Base-by-base conservation (phyloP, 352 stramenopile genomes). In the Phytophthora sojae region DNA sequence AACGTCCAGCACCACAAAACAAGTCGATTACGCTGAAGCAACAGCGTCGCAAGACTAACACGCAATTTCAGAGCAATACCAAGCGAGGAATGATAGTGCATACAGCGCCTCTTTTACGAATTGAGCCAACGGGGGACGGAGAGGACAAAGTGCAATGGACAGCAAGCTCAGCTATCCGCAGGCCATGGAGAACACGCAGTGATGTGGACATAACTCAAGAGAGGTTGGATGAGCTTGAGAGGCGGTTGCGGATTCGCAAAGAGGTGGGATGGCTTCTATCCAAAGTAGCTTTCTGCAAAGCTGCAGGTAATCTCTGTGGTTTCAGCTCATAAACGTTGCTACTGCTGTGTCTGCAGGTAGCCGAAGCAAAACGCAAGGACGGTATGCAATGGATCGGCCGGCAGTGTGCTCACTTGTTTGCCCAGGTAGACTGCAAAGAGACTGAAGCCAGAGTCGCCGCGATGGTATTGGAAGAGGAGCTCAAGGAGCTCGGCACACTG, bases 371-470 rank as follows among this genome's bases (percentile, higher is more conserved):
- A 25, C 69, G 75, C 19, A 89, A 86, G 51, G 71, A 84, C 7
- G 67, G 66, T 9, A 86, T 89, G 79, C 59, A 79, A 32, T 88
- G 75, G 80, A 90, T 92, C 47, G 79, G 77, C 0, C 65, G 76
- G 5, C 82, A 90, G 56, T 92, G 84, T 23, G 82, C 79, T 17
- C 80, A 88, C 56, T 64, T 92, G 72, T 89, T 89, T 52, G 80
- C 71, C 15, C 84, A 90, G 35, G 63, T 92, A 4, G 84, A 89
- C 56, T 82, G 79, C 56, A 86, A 86, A 57, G 84, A 90, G 54
- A 80, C 69, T 0, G 80, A 88, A 52, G 74, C 79, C 5, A 79
- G 75, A 39, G 59, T 90, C 8, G 52, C 82, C 39, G 25, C 63
- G 2, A 15, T 89, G 51, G 17, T 90, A 11, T 52, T 62, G 4